Percentiles rank a stretch among this genome's conserved stretches.
phyloP scores from a whole-genome alignment of 495 filamentous ascomycete genomes.

The Platismatia glauca region DNA sequence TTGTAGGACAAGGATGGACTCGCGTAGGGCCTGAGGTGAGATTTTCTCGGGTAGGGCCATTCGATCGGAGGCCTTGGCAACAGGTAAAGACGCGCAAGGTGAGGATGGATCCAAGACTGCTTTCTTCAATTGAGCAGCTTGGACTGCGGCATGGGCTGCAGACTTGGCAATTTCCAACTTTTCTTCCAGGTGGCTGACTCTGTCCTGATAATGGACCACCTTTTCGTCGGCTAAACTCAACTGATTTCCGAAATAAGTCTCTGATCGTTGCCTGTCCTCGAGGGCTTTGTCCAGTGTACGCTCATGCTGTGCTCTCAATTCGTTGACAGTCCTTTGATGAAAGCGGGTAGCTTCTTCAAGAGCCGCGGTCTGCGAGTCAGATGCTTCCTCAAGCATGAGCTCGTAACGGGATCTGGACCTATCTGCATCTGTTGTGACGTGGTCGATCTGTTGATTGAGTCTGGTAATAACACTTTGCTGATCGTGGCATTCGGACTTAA shows the following conservation, averaged over 20 bases:
- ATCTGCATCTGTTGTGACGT: conserved; percentile 62
- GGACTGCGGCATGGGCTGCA: conserved; percentile 77
- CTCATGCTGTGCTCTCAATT: conserved; percentile 57
- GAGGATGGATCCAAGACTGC: conserved; percentile 26
- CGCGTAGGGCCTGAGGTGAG: conserved; percentile 85
- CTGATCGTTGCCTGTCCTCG: conserved; percentile 62
- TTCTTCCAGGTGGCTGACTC: conserved; percentile 73
- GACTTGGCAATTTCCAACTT: conserved; percentile 79
- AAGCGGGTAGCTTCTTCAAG: conserved; percentile 48
- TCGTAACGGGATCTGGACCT: conserved; percentile 64
- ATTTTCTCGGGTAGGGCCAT: conserved; percentile 62
- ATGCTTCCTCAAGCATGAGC: conserved; percentile 66
- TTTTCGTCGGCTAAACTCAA: conserved; percentile 72
- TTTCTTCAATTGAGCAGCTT: conserved; percentile 65
- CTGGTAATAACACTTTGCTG: conserved; percentile 55
- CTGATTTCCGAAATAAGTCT: conserved; percentile 58
- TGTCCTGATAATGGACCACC: conserved; percentile 69
- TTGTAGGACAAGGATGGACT: conserved; percentile 91
- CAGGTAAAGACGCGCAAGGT: conserved; percentile 34
- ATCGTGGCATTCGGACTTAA: conserved; percentile 60
- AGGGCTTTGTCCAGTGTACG: conserved; percentile 59
- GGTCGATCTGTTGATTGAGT: conserved; percentile 61
- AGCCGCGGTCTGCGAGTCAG: conserved; percentile 42
- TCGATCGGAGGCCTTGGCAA: conserved; percentile 35
- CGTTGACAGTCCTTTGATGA: conserved; percentile 63